These are phyloP conservation scores for Lactifluus subvellereus DNA, from an alignment of 768 basidiomycete species.

Conservation along the genomic window DNA sequence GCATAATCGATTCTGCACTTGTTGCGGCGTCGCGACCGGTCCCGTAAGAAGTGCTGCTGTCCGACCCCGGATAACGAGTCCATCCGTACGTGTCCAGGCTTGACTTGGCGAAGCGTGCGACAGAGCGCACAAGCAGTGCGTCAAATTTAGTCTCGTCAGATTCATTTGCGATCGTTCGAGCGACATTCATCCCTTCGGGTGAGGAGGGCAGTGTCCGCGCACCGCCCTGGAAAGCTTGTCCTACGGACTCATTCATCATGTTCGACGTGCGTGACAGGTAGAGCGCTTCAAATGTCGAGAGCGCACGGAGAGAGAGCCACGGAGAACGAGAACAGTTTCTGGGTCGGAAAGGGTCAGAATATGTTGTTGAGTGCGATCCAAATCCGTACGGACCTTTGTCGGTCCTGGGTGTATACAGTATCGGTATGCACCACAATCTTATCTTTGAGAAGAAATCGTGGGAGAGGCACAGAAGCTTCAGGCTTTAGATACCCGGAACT, in stretches of 20 bases:
- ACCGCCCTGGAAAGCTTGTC: slow-evolving; percentile 69
- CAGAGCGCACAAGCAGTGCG: slow-evolving; percentile 72
- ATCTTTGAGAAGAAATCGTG: slow-evolving; percentile 97
- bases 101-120: slow-evolving; percentile 66
- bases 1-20: slow-evolving; percentile 34
- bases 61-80: slow-evolving; percentile 69
- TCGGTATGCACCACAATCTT: slow-evolving; percentile 65
- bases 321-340: slow-evolving; percentile 72
- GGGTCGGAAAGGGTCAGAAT: slow-evolving; percentile 47
- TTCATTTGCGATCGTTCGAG: slow-evolving; percentile 80
- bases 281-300: slow-evolving; percentile 78
- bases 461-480: slow-evolving; percentile 80
- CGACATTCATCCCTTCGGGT: slow-evolving; percentile 71
- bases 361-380: neutral
- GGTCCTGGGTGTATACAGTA: no score
- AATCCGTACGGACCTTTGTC: slow-evolving; percentile 42
- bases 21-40: slow-evolving; percentile 57
- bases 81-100: slow-evolving; percentile 70
- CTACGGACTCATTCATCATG: slow-evolving; percentile 78
- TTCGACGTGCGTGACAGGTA: slow-evolving; percentile 82
- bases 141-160: slow-evolving; percentile 91
- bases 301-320: slow-evolving; percentile 49
- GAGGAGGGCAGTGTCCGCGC: slow-evolving; percentile 62
- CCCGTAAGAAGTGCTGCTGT: slow-evolving; percentile 70
- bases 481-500: slow-evolving; percentile 80